These are phyloP conservation scores for Dictyostelium purpureum DNA, from an alignment of 78 protist genomes.

Conservation along the genomic window DNA sequence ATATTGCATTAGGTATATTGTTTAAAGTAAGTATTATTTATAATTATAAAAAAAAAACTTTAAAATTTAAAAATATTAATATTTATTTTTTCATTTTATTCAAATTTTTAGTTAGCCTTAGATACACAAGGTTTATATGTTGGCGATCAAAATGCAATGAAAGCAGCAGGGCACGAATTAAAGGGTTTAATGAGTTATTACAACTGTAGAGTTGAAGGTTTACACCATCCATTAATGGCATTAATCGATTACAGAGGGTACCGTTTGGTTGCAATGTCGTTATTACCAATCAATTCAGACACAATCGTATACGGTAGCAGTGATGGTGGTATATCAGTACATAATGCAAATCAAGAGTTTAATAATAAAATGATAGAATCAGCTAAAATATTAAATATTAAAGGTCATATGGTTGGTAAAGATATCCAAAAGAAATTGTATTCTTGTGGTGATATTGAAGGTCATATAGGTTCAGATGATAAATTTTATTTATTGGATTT, in stretches of 20 bases:
- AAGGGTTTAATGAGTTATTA: constrained; percentile 82
- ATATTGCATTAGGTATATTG: constrained; percentile 66
- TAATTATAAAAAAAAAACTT: not conserved
- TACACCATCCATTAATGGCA: constrained; percentile 86
- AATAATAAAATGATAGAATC: constrained; percentile 67
- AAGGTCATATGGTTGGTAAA: constrained; percentile 77
- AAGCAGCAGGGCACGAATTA: constrained; percentile 83
- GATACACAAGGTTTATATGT: constrained; percentile 81
- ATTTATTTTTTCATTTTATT: not conserved
- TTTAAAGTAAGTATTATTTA: constrained; percentile 49
- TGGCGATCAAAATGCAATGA: constrained; percentile 83
- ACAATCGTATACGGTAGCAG: constrained; percentile 78
- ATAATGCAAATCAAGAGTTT: constrained; percentile 8
- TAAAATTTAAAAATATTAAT: not conserved
- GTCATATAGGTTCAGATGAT: constrained; percentile 75
- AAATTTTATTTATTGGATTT: constrained; percentile 66
- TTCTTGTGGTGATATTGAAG: constrained; percentile 82
- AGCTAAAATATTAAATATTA: constrained; percentile 40
- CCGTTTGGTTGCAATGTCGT: constrained; percentile 77
- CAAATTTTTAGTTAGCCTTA: constrained; percentile 33
- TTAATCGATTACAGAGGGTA: constrained; percentile 83
- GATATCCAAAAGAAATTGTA: constrained; percentile 27
- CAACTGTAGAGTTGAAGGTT: constrained; percentile 52
- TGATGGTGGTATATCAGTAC: constrained; percentile 84
- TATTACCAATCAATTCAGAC: constrained; percentile 60